Conservation (phyloP, 176 grass and related monocot species). For the Tuctoria greenei region DNA sequence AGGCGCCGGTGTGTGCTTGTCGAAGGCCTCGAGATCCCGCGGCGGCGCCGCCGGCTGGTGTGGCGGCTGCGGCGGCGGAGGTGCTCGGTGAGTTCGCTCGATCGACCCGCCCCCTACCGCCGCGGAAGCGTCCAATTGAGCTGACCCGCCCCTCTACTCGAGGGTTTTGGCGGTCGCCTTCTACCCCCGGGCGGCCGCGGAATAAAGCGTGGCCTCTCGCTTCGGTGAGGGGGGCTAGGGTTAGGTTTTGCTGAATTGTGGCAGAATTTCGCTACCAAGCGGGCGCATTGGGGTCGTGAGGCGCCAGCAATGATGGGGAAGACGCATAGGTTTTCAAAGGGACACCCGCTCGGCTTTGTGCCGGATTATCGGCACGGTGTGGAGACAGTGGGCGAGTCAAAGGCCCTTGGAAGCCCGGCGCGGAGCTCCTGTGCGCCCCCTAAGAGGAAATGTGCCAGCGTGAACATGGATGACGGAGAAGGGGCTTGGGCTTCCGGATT, state of each 20-base stretch:
- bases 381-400: slow-evolving; percentile 71
- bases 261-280: slow-evolving; percentile 21
- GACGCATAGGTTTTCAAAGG: slow-evolving; percentile 82
- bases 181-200: slow-evolving; percentile 3
- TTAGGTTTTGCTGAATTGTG: slow-evolving; percentile 48
- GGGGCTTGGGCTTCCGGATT: slow-evolving; percentile 26
- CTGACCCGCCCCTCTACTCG: slow-evolving; percentile 36
- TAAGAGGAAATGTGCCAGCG: slow-evolving; percentile 65
- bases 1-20: slow-evolving; percentile 14
- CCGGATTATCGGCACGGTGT: slow-evolving; percentile 74
- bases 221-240: slow-evolving; percentile 16
- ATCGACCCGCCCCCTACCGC: slow-evolving; percentile 19
- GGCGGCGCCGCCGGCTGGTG: slow-evolving; percentile 42
- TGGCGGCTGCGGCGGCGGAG: neutral
- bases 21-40: slow-evolving; percentile 50
- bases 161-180: slow-evolving; percentile 25
- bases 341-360: slow-evolving; percentile 69
- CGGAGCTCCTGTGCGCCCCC: slow-evolving; percentile 52
- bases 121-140: slow-evolving; percentile 26
- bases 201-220: slow-evolving; percentile 33
- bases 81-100: slow-evolving; percentile 46
- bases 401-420: slow-evolving; percentile 48
- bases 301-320: slow-evolving; percentile 76
- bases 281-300: slow-evolving; percentile 25
- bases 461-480: slow-evolving; percentile 33